Evolutionary conservation across 306 rosid genomes (phyloP).

Genomic region (cucumber (Cucumis sativus)): DNA sequence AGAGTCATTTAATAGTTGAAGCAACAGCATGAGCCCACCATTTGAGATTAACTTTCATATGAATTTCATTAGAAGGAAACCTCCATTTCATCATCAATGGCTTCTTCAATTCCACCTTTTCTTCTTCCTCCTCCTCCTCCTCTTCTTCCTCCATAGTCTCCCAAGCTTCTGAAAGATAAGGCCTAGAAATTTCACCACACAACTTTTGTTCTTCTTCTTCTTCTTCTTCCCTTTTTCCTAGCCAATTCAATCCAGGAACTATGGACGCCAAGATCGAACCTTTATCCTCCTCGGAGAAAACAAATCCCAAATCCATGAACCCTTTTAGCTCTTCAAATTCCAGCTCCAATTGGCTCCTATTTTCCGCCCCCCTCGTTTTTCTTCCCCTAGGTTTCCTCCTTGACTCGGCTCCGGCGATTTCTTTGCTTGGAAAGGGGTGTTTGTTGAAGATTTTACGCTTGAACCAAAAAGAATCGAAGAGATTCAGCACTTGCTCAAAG

Average conservation of each 20-base stretch:
- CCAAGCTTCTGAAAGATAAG: slow-evolving; percentile 93
- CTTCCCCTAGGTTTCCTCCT: slow-evolving; percentile 12
- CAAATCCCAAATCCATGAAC: slow-evolving; percentile 90
- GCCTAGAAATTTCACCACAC: slow-evolving; percentile 33
- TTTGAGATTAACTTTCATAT: slow-evolving; percentile 55
- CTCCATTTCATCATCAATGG: slow-evolving; percentile 51
- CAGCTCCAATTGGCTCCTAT: slow-evolving; percentile 73
- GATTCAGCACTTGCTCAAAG: slow-evolving; percentile 32
- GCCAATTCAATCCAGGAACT: slow-evolving; percentile 69
- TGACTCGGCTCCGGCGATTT: slow-evolving; percentile 16
- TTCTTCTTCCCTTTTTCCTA: slow-evolving; percentile 31
- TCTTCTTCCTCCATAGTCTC: slow-evolving; percentile 18
- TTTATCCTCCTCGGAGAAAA: slow-evolving; percentile 64
- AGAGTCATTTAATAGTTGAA: slow-evolving; percentile 48
- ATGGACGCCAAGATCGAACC: slow-evolving; percentile 64
- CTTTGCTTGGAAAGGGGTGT: slow-evolving; percentile 28
- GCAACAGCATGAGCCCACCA: slow-evolving; percentile 87
- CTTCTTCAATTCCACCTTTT: slow-evolving; percentile 19
- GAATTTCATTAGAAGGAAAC: slow-evolving; percentile 46
- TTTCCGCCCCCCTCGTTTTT: slow-evolving; percentile 18
- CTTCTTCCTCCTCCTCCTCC: slow-evolving; percentile 11
- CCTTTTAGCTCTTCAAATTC: slow-evolving; percentile 88
- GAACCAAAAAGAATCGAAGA: slow-evolving; percentile 59
- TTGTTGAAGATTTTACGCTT: slow-evolving; percentile 26
- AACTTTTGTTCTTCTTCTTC: slow-evolving; percentile 6